Evolutionary conservation across 202 grass and related monocot species (phyloP).

Genomic region (Hordeum pubiflorum): DNA sequence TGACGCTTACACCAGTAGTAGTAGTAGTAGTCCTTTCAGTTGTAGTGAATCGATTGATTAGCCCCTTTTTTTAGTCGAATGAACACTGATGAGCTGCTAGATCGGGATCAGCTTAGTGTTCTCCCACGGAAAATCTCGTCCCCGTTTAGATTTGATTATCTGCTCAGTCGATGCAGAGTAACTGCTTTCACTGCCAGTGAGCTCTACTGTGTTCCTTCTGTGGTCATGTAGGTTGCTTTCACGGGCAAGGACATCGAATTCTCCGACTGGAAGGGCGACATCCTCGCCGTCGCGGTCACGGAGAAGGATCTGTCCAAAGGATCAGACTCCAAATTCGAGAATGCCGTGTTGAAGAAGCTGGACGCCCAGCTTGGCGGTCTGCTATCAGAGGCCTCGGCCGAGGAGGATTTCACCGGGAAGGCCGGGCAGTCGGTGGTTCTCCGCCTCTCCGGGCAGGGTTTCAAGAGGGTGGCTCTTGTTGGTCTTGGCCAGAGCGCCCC

Average conservation of each 20-base stretch:
- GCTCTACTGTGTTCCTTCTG: slow-evolving; percentile 4
- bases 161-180: background rate
- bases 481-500: slow-evolving; percentile 59
- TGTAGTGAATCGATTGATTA: background rate
- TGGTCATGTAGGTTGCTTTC: slow-evolving; percentile 50
- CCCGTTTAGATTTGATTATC: background rate
- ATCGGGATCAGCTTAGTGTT: slow-evolving; percentile 6
- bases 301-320: slow-evolving; percentile 89
- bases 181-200: background rate
- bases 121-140: background rate
- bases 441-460: slow-evolving; percentile 62
- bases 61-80: background rate
- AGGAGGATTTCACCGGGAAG: slow-evolving; percentile 92
- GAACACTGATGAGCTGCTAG: background rate
- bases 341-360: slow-evolving; percentile 57
- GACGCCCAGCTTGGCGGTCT: slow-evolving; percentile 71
- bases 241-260: slow-evolving; percentile 58
- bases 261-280: slow-evolving; percentile 80
- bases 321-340: slow-evolving; percentile 72
- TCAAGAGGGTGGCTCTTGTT: slow-evolving; percentile 80
- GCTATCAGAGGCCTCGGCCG: slow-evolving; percentile 52
- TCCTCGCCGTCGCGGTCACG: slow-evolving; percentile 74
- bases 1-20: background rate
- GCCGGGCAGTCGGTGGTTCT: slow-evolving; percentile 69
- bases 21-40: background rate